A percentile compares a stretch with the other conserved stretches of the same genome.
phyloP scores from a whole-genome alignment of 805 yeast genomes.

The Ogataea methanolica region DNA sequence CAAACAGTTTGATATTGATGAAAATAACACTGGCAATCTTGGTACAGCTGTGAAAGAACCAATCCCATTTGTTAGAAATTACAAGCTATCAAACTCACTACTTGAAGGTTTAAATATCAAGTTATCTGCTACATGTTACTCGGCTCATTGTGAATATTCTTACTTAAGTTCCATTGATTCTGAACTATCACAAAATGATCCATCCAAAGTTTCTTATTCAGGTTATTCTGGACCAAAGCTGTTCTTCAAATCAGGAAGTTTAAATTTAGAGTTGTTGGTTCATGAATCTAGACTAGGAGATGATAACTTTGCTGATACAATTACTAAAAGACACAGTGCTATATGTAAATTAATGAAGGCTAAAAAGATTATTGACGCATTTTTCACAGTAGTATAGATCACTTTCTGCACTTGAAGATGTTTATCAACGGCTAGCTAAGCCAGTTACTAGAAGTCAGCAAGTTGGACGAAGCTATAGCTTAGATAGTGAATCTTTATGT shows the following conservation, averaged over 20 bases:
- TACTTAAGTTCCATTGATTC: slow-evolving; percentile 61
- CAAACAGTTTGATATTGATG: slow-evolving; percentile 25
- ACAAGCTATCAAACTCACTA: slow-evolving; percentile 21
- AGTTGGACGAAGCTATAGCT: neutral
- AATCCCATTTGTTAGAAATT: slow-evolving; percentile 1
- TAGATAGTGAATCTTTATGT: neutral
- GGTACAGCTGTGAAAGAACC: slow-evolving; percentile 2
- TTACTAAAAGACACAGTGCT: slow-evolving; percentile 80
- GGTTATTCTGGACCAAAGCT: slow-evolving; percentile 91
- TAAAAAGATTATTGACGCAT: slow-evolving; percentile 72
- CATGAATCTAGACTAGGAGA: slow-evolving; percentile 95
- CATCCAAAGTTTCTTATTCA: slow-evolving; percentile 77
- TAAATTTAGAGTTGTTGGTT: slow-evolving; percentile 63
- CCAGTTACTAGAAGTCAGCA: slow-evolving; percentile 6
- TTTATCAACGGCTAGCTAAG: slow-evolving; percentile 19
- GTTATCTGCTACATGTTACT: slow-evolving; percentile 58
- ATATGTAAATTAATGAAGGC: slow-evolving; percentile 71
- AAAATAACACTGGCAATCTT: slow-evolving; percentile 18
- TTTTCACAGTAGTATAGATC: slow-evolving; percentile 85
- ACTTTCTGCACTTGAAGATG: slow-evolving; percentile 27
- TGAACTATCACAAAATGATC: slow-evolving; percentile 19
- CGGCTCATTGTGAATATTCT: slow-evolving; percentile 81
- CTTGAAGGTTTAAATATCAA: slow-evolving; percentile 39
- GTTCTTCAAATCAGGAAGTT: slow-evolving; percentile 58
- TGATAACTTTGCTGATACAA: slow-evolving; percentile 71